Evolutionary conservation across 441 rosid species (phyloP).

Genomic region (Geranium incanum): DNA sequence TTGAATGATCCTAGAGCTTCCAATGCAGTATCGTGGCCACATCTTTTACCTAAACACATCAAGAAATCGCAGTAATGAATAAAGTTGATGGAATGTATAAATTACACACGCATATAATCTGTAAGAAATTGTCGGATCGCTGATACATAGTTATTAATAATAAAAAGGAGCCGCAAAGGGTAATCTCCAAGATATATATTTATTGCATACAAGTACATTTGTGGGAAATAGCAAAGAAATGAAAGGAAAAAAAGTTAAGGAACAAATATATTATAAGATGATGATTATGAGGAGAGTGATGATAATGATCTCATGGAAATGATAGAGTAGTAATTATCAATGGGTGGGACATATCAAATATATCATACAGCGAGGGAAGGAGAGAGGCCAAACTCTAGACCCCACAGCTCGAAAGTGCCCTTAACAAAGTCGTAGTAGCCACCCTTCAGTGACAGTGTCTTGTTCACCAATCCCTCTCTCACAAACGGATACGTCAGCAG

Average conservation of each 20-base stretch:
- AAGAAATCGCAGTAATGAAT: not conserved
- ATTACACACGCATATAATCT: no score
- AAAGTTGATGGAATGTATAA: not conserved
- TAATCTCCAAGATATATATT: not conserved
- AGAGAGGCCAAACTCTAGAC: slow-evolving; percentile 45
- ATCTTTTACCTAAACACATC: not conserved
- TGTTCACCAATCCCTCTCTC: slow-evolving; percentile 56
- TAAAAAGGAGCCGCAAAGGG: not conserved
- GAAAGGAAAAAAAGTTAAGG: no score
- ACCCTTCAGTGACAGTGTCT: slow-evolving; percentile 58
- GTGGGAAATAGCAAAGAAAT: no score
- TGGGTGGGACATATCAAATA: not conserved
- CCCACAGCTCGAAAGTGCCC: slow-evolving; percentile 82
- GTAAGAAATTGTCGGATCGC: no score
- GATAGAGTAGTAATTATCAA: not conserved
- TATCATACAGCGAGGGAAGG: slow-evolving; percentile 52
- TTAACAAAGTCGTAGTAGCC: slow-evolving; percentile 69
- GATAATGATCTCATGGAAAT: not conserved
- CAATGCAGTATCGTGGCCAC: not conserved
- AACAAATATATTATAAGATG: no score
- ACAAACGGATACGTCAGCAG: slow-evolving; percentile 79
- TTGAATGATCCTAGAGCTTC: not conserved
- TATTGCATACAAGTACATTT: not conserved
- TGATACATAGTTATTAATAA: not conserved
- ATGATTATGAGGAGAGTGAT: not conserved